Base-by-base conservation (phyloP, 306 rosid genomes). In the Nissolia schottii region DNA sequence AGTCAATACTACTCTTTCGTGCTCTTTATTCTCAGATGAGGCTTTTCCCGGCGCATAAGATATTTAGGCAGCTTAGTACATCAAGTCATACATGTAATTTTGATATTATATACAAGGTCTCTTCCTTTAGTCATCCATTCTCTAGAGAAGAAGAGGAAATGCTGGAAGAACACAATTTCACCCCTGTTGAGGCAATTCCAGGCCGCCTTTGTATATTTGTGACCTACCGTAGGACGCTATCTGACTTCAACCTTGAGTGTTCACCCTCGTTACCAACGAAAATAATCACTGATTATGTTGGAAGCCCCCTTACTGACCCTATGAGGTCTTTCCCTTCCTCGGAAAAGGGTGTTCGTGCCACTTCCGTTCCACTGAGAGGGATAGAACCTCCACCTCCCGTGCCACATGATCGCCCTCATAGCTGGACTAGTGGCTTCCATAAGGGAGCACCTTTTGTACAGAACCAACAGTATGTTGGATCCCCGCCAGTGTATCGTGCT, bases 201-300 rank as follows among this genome's bases (percentile, higher is more conserved):
- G 98, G 98, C 34, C 81, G 83, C 50, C 92, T 92, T 70, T 86
- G 80, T 56, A 53, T 88, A 76, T 90, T 90, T 3, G 90, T 92
- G 63, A 83, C 66, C 48, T 92, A 90, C 83, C 87, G 86, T 9
- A 58, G 84, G 38, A 69, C 58, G 0, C 77, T 92, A 5, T 83
- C 88, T 22, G 91, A 88, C 77, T 87, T 88, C 54, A 88, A 82
- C 81, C 90, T 90, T 11, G 87, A 86, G 86, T 82, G 85, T 64
- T 85, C 90, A 68, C 29, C 83, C 35, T 61, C 92, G 35, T 64
- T 86, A 75, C 87, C 89, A 28, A 82, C 96, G 12, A 83, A 51
- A 81, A 88, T 92, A 72, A 92, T 90, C 7, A 62, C 87, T 29
- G 95, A 92, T 79, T 92, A 92, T 86, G 96, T 92, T 71, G 98